A percentile compares a stretch with the other conserved stretches of the same genome.
Evolutionary conservation across 2,329 filamentous ascomycete genomes (phyloP).

Genomic region (Fragosphaeria purpurea): DNA sequence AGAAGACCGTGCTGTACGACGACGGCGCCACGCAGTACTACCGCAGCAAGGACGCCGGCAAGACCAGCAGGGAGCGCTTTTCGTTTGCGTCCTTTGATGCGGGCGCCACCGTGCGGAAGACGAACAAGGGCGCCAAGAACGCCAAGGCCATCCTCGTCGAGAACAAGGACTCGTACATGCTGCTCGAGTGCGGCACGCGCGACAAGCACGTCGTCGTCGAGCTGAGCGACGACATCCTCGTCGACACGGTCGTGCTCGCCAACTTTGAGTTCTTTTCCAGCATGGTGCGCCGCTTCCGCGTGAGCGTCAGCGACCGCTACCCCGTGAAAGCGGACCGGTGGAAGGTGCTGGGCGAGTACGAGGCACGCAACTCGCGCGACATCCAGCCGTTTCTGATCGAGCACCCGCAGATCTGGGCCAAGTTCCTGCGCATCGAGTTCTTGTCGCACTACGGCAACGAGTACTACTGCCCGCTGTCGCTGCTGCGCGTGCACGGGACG

Average conservation of each 20-base stretch:
- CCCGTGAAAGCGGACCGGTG: slow-evolving; percentile 88
- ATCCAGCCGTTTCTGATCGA: slow-evolving; percentile 92
- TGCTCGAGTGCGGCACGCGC: slow-evolving; percentile 74
- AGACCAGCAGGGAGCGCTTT: slow-evolving; percentile 94
- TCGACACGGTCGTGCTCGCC: slow-evolving; percentile 93
- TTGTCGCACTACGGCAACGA: slow-evolving; percentile 91
- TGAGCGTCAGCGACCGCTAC: slow-evolving; percentile 90
- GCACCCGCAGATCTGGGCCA: slow-evolving; percentile 90
- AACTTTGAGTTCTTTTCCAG: slow-evolving; percentile 99
- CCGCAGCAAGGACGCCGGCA: slow-evolving; percentile 85
- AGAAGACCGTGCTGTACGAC: slow-evolving; percentile 35
- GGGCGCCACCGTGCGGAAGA: slow-evolving; percentile 85
- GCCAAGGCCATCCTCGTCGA: slow-evolving; percentile 82
- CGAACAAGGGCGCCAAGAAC: slow-evolving; percentile 76
- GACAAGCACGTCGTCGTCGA: slow-evolving; percentile 96
- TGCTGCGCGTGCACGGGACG: slow-evolving; percentile 86
- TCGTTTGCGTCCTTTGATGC: slow-evolving; percentile 98
- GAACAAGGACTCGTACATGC: slow-evolving; percentile 98
- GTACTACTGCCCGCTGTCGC: slow-evolving; percentile 87
- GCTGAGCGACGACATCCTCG: slow-evolving; percentile 73
- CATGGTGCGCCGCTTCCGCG: slow-evolving; percentile 81
- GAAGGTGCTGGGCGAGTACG: slow-evolving; percentile 79
- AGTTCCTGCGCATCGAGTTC: slow-evolving; percentile 87
- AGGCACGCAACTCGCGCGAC: slow-evolving; percentile 84
- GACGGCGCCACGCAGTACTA: slow-evolving; percentile 43